Base-by-base conservation (phyloP, 1,139 yeast species). In the Hansenula anomala region DNA sequence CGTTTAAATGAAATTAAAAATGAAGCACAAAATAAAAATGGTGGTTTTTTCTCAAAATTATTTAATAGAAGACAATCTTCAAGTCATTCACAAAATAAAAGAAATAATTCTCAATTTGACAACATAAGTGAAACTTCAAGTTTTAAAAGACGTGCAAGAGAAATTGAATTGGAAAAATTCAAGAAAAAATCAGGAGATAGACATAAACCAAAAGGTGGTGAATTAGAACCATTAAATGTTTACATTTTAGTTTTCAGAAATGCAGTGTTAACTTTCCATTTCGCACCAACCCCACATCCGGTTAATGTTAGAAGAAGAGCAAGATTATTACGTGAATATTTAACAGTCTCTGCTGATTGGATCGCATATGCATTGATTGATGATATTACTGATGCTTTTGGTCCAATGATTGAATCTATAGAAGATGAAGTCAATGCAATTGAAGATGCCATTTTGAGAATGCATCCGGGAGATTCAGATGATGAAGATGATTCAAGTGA, bases 331-430 rank as follows among this genome's bases (percentile, higher is more conserved):
- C 75, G 84, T 46, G 98, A 92, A 58, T 92, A 90, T 55, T 69
- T 92, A 46, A 86, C 87, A 2, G 96, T 92, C 6, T 78, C 94
- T 2, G 80, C 97, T 0, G 98, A 92, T 61, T 92, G 98, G 98
- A 83, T 92, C 36, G 92, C 96, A 4, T 92, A 92, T 64, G 98
- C 98, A 0, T 68, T 92, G 47, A 89, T 92, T 55, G 98, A 92
- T 66, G 97, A 92, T 59, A 88, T 92, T 46, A 90, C 97, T 1
- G 98, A 92, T 67, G 94, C 95, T 0, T 92, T 88, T 69, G 97
- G 95, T 0, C 98, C 98, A 1, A 80, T 92, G 81, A 90, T 92
- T 49, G 95, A 87, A 44, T 78, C 92, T 34, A 88, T 92, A 38
- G 97, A 92, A 57, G 87, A 82, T 40, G 98, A 92, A 54, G 95